These are phyloP conservation scores for Corymbia calophylla DNA, from an alignment of 441 rosid species.

Conservation along the genomic window DNA sequence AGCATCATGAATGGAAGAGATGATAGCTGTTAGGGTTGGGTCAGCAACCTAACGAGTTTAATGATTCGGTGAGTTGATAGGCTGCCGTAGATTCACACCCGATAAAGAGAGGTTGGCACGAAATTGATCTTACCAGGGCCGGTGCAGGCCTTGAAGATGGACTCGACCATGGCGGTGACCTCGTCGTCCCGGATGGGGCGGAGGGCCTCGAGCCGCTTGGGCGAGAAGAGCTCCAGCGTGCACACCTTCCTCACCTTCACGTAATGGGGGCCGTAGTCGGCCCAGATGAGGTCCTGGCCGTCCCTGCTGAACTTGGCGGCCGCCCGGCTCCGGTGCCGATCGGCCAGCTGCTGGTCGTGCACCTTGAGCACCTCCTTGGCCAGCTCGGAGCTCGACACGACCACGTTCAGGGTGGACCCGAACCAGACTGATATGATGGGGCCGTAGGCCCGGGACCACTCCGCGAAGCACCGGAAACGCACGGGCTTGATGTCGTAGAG, in stretches of 20 bases:
- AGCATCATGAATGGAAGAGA: background rate
- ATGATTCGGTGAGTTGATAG: background rate
- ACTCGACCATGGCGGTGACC: slow-evolving; percentile 90
- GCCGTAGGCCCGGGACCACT: slow-evolving; percentile 79
- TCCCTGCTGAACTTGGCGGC: slow-evolving; percentile 78
- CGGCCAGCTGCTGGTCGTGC: slow-evolving; percentile 76
- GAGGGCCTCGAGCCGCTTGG: slow-evolving; percentile 66
- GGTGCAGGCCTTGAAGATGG: slow-evolving; percentile 61
- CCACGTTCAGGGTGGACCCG: slow-evolving; percentile 76
- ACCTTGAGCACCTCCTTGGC: slow-evolving; percentile 83
- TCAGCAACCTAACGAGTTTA: background rate
- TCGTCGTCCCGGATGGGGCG: slow-evolving; percentile 95
- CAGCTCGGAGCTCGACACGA: slow-evolving; percentile 70
- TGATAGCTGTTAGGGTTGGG: background rate
- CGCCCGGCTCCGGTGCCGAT: slow-evolving; percentile 69
- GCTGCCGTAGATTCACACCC: background rate
- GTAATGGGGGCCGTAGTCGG: slow-evolving; percentile 93
- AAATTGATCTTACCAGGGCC: slow-evolving; percentile 36
- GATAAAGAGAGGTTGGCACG: background rate
- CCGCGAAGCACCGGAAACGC: slow-evolving; percentile 74
- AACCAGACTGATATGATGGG: slow-evolving; percentile 94
- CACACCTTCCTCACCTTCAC: slow-evolving; percentile 94
- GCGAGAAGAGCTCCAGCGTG: slow-evolving; percentile 81
- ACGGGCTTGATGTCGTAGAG: slow-evolving; percentile 88
- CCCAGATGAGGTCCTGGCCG: slow-evolving; percentile 92